Evolutionary conservation across 345 rosid genomes (phyloP), one percentile per base, ranked within the genome.

Genomic region (Rhodomyrtus tomentosa): DNA sequence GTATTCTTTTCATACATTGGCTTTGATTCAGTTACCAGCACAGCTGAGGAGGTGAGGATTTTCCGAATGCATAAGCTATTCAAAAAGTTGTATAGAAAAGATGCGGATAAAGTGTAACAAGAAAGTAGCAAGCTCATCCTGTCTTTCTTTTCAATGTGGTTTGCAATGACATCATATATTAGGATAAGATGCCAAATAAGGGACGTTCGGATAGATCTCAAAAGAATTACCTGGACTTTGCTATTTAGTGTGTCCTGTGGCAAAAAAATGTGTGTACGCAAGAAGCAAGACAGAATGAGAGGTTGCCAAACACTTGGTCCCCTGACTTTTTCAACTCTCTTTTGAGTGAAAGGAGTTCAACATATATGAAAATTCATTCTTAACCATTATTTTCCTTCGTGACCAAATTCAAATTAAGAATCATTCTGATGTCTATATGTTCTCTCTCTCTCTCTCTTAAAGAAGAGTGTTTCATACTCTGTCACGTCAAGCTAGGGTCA

Each of bases 1-100:
- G 98, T 97, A 83, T 97, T 97, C 88, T 97, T 97, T 89, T 93
- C 99, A 32, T 97, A 89, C 86, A 95, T 97, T 84, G 99, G 99
- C 82, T 97, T 97, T 88, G 99, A 97, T 92, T 89, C 98, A 55
- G 98, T 97, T 85, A 98, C 98, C 87, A 95, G 99, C 90, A 92
- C 98, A 45, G 99, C 99, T 10, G 99, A 97, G 91, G 99, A 97
- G 98, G 99, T 94, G 76, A 68, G 45, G 5, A n/a, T 83, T 48
- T 25, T 27, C 22, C 24, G 20, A 16, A 20, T 68, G 76, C 36
- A 32, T 6, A 11, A 18, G 38, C 76, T 62, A 36, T 36, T 8
- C 76, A 68, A 20, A 36, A 32, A 32, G 76, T 36, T 68, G 38
- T 4, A 68, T 8, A 68, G 76, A 68, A 36, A 68, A 68, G 45